Evolutionary conservation across 2,329 filamentous ascomycete species (phyloP).

Genomic region (Fusarium pseudocircinatum): DNA sequence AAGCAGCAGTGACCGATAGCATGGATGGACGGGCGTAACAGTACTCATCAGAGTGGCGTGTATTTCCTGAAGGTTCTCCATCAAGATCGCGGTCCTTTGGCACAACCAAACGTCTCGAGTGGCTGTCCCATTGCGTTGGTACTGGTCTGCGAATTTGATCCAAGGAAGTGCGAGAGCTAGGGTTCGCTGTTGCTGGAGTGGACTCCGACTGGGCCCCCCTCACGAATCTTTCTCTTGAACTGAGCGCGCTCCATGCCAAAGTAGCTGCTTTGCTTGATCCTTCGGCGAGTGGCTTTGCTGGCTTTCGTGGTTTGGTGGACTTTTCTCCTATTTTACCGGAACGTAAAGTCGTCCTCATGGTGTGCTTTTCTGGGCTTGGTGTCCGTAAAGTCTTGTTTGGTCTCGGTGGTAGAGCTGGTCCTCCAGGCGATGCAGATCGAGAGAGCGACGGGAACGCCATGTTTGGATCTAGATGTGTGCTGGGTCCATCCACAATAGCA

Average conservation of each 20-base stretch:
- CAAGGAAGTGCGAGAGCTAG: constrained; percentile 39
- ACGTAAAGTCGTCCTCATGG: constrained; percentile 70
- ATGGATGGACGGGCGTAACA: constrained; percentile 53
- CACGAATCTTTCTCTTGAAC: constrained; percentile 50
- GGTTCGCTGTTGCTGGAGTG: constrained; percentile 28
- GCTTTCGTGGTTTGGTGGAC: constrained; percentile 51
- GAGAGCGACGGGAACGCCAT: constrained; percentile 35
- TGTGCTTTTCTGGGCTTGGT: constrained; percentile 69
- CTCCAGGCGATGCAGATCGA: constrained; percentile 47
- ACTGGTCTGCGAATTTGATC: constrained; percentile 49
- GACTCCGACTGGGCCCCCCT: constrained; percentile 42
- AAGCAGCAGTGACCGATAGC: constrained; percentile 65
- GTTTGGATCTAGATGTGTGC: constrained; percentile 26
- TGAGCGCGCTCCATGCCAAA: constrained; percentile 66
- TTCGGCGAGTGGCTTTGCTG: constrained; percentile 56
- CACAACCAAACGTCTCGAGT: constrained; percentile 61
- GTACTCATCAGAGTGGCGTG: constrained; percentile 55
- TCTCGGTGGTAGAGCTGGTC: constrained; percentile 40
- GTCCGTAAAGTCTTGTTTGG: constrained; percentile 56
- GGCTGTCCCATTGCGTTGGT: constrained; percentile 62
- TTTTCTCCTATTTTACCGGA: constrained; percentile 58
- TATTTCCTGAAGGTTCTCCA: constrained; percentile 43
- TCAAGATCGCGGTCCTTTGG: constrained; percentile 49
- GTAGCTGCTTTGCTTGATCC: constrained; percentile 72
- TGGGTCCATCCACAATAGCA: constrained; percentile 51